Evolutionary conservation across 768 basidiomycete species (phyloP).

Genomic region (Coprinopsis cinerea): DNA sequence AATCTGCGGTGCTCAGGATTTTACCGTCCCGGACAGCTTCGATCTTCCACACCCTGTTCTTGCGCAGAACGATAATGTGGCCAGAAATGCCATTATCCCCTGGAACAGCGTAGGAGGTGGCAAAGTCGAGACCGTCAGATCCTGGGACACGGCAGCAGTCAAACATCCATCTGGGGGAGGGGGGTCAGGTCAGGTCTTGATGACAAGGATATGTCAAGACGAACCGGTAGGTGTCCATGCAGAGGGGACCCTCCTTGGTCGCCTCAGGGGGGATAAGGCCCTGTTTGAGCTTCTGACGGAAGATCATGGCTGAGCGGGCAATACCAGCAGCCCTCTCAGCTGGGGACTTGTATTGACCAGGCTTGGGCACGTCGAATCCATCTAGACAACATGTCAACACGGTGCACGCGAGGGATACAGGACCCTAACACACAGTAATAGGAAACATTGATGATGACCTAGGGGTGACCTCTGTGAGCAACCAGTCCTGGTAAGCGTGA

Average conservation of each 20-base stretch:
- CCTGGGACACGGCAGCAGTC: conserved; percentile 83
- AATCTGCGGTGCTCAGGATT: conserved; percentile 58
- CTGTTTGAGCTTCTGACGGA: conserved; percentile 61
- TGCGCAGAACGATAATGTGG: conserved; percentile 82
- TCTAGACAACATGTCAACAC: conserved; percentile 46
- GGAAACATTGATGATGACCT: conserved; percentile 88
- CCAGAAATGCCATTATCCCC: conserved; percentile 58
- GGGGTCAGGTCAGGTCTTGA: conserved; percentile 4
- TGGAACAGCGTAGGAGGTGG: conserved; percentile 55
- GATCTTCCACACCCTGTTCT: conserved; percentile 81
- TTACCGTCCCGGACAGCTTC: conserved; percentile 48
- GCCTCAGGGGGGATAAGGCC: conserved; percentile 62
- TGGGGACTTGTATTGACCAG: conserved; percentile 51
- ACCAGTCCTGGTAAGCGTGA: not conserved
- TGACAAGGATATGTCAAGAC: conserved; percentile 9
- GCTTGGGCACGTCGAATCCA: conserved; percentile 63
- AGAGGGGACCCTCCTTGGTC: conserved; percentile 64
- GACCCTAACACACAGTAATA: conserved; percentile 67
- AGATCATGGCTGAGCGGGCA: conserved; percentile 66
- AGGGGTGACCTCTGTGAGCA: not conserved
- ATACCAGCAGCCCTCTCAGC: conserved; percentile 67
- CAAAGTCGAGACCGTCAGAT: conserved; percentile 69
- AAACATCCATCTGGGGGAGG: conserved; percentile 76
- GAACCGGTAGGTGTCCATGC: conserved; percentile 85
- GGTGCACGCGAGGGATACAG: too few relatives aligned